These are phyloP conservation scores for Ilex asprella DNA, from an alignment of 257 asterid species.

Conservation along the genomic window DNA sequence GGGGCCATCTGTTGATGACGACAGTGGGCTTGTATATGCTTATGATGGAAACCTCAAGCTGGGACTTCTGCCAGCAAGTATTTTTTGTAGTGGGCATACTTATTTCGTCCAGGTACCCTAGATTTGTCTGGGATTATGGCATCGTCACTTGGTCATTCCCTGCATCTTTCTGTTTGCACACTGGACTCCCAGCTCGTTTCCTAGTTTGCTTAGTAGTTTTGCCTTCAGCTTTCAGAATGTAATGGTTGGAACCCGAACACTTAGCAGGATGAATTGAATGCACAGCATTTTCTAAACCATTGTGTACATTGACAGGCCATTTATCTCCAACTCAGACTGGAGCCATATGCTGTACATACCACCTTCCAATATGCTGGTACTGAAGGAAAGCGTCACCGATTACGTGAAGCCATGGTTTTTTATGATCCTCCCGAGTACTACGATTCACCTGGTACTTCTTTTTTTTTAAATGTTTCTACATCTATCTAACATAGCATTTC, in stretches of 20 bases:
- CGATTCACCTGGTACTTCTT: constrained; percentile 65
- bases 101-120: constrained; percentile 87
- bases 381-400: constrained; percentile 94
- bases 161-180: background rate
- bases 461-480: background rate
- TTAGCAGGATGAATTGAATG: background rate
- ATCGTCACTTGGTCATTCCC: background rate
- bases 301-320: constrained; percentile 50
- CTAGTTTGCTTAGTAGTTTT: background rate
- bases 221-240: background rate
- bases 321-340: constrained; percentile 76
- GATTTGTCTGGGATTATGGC: background rate
- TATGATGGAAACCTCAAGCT: constrained; percentile 93
- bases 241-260: background rate
- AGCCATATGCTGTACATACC: constrained; percentile 95
- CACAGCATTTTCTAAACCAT: constrained; percentile 7
- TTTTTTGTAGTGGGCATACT: constrained; percentile 98
- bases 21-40: constrained; percentile 94
- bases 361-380: constrained; percentile 97
- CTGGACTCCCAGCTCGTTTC: background rate
- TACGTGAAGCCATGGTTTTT: constrained; percentile 92
- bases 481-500: background rate
- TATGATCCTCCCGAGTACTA: constrained; percentile 88
- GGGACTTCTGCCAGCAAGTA: constrained; percentile 95
- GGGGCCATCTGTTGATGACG: constrained; percentile 95